These are phyloP conservation scores for Tieghemiomyces parasiticus DNA, from an alignment of 192 early-diverging fungal species.

Conservation along the genomic window DNA sequence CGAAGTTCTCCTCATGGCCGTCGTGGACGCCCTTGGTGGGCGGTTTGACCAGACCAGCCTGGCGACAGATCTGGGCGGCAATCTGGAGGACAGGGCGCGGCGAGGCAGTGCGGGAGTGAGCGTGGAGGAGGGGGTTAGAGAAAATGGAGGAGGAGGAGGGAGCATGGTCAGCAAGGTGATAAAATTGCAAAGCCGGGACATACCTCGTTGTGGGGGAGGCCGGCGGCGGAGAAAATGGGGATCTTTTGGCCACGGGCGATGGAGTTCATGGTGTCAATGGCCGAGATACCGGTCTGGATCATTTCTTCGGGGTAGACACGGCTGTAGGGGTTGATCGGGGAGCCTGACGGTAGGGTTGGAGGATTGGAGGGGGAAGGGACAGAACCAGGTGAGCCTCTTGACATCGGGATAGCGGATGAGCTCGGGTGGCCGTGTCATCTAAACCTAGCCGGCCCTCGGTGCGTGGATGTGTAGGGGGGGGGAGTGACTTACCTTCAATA, in stretches of 20 bases:
- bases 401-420: no score
- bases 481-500: conserved; percentile 50
- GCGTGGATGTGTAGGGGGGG: neutral
- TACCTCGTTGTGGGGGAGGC: conserved; percentile 98
- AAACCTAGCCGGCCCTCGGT: conserved; percentile 33
- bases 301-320: conserved; percentile 99
- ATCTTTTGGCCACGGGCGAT: conserved; percentile 99
- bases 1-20: conserved; percentile 97
- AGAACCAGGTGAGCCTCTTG: no score
- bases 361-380: no score
- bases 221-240: conserved; percentile 97
- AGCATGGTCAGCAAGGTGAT: neutral
- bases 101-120: conserved; percentile 14
- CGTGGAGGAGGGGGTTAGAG: no score
- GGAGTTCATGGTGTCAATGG: conserved; percentile 99
- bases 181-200: neutral
- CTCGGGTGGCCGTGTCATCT: no score
- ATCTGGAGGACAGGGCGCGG: no score
- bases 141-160: no score
- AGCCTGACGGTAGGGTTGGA: no score
- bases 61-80: conserved; percentile 98
- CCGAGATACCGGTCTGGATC: conserved; percentile 98
- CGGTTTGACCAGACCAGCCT: conserved; percentile 90
- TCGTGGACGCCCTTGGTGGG: conserved; percentile 86
- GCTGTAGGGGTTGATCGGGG: conserved; percentile 97